phyloP scores from a whole-genome alignment of 805 yeast species.

The Barnettozyma wickerhamii region DNA sequence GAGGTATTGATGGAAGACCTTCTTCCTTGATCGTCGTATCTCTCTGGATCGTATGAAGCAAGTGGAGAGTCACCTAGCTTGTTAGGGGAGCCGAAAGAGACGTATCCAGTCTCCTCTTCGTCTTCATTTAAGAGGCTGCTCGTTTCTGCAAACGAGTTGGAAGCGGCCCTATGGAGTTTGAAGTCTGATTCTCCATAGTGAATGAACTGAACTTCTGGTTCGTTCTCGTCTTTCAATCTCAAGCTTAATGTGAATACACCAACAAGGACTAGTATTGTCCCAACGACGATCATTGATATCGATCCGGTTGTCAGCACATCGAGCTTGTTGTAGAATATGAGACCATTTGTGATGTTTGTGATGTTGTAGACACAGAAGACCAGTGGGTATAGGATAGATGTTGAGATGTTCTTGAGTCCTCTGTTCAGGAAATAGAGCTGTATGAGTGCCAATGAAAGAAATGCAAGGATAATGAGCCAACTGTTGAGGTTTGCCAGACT shows the following conservation, averaged over 20 bases:
- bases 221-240: slow-evolving; percentile 73
- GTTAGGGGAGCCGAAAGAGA: slow-evolving; percentile 38
- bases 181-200: not conserved
- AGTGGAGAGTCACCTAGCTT: slow-evolving; percentile 17
- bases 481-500: slow-evolving; percentile 38
- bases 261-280: slow-evolving; percentile 64
- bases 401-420: slow-evolving; percentile 66
- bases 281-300: slow-evolving; percentile 28
- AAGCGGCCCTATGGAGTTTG: not conserved
- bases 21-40: not conserved
- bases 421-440: slow-evolving; percentile 72
- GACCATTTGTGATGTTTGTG: slow-evolving; percentile 36
- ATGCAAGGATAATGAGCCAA: slow-evolving; percentile 48
- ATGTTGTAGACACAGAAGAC: slow-evolving; percentile 82
- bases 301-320: not conserved
- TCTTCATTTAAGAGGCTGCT: not conserved
- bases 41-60: slow-evolving; percentile 3
- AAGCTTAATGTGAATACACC: slow-evolving; percentile 73
- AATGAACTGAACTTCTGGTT: slow-evolving; percentile 41
- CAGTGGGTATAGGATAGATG: slow-evolving; percentile 78
- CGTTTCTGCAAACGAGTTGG: not conserved
- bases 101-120: slow-evolving; percentile 25
- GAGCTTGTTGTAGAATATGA: slow-evolving; percentile 31
- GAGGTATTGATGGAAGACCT: slow-evolving; percentile 1
- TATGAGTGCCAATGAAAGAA: slow-evolving; percentile 59